These are phyloP conservation scores for Sugiyamaella pinicola DNA, from an alignment of 1,139 yeast species.

Conservation along the genomic window DNA sequence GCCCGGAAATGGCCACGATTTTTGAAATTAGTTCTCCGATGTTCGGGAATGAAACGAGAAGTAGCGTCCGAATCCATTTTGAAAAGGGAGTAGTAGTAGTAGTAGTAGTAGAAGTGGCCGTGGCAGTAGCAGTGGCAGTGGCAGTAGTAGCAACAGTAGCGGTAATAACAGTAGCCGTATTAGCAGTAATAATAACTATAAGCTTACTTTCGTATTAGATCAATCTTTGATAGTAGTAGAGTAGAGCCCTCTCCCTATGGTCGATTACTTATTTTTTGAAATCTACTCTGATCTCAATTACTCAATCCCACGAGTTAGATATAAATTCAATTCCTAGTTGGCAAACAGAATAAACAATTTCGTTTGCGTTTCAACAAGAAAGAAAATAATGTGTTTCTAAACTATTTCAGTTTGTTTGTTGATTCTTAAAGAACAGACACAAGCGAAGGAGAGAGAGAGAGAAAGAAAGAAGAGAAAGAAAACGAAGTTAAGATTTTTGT, in stretches of 20 bases:
- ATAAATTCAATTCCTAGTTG: not conserved
- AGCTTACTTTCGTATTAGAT: too few relatives aligned
- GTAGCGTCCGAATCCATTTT: constrained; percentile 85
- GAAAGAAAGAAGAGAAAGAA: not conserved
- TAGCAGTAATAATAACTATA: too few relatives aligned
- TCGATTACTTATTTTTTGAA: too few relatives aligned
- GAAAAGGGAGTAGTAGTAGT: constrained; percentile 40
- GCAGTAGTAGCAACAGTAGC: too few relatives aligned
- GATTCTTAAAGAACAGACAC: not conserved
- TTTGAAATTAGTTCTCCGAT: constrained; percentile 94
- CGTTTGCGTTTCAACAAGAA: too few relatives aligned
- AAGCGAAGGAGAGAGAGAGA: not conserved
- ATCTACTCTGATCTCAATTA: not conserved
- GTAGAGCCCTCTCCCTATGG: too few relatives aligned
- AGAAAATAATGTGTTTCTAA: too few relatives aligned
- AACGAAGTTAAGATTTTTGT: not conserved
- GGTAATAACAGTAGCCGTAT: too few relatives aligned
- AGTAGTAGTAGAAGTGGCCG: too few relatives aligned
- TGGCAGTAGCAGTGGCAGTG: too few relatives aligned
- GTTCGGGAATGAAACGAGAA: constrained; percentile 90
- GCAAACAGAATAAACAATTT: not conserved
- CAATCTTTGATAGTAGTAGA: too few relatives aligned
- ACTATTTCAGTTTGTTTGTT: not conserved
- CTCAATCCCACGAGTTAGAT: not conserved
- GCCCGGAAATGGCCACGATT: constrained; percentile 93